Evolutionary conservation across 352 stramenopile genomes (phyloP).

Genomic region (Globisporangium abappressorium): DNA sequence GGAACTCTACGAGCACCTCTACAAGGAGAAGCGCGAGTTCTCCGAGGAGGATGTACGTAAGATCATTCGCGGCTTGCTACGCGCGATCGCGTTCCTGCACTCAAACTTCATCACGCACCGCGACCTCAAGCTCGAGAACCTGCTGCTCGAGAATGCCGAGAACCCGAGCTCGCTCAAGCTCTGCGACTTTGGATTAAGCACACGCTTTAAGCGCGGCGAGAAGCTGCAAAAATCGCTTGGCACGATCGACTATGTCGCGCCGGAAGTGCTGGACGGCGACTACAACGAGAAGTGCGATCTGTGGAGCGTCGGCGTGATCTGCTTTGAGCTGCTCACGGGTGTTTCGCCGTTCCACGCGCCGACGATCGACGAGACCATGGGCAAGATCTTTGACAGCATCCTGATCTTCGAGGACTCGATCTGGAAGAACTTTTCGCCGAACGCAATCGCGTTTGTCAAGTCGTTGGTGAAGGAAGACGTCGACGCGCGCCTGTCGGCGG

Average conservation of each 20-base stretch:
- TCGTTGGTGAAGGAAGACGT: slow-evolving; percentile 76
- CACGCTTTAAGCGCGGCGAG: slow-evolving; percentile 66
- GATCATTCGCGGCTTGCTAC: slow-evolving; percentile 58
- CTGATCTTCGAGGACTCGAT: slow-evolving; percentile 66
- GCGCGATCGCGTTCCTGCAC: slow-evolving; percentile 71
- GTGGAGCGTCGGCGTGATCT: slow-evolving; percentile 80
- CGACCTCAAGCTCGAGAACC: slow-evolving; percentile 82
- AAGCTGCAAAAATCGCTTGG: slow-evolving; percentile 72
- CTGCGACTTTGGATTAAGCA: slow-evolving; percentile 83
- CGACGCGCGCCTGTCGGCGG: slow-evolving; percentile 51
- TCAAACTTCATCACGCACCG: slow-evolving; percentile 79
- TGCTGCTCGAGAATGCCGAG: slow-evolving; percentile 69
- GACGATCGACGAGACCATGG: slow-evolving; percentile 76
- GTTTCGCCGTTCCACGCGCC: slow-evolving; percentile 67
- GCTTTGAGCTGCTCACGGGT: slow-evolving; percentile 67
- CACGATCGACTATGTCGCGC: slow-evolving; percentile 82
- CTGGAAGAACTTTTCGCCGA: slow-evolving; percentile 63
- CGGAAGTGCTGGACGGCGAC: slow-evolving; percentile 77
- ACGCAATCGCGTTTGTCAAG: slow-evolving; percentile 76
- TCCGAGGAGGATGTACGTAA: slow-evolving; percentile 63
- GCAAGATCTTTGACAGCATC: slow-evolving; percentile 78
- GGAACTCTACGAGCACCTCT: slow-evolving; percentile 75
- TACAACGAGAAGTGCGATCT: slow-evolving; percentile 84
- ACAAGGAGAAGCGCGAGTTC: slow-evolving; percentile 60
- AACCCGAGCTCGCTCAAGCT: slow-evolving; percentile 66